Conservation (phyloP, 176 grass and related monocot species). For the Avena atlantica region DNA sequence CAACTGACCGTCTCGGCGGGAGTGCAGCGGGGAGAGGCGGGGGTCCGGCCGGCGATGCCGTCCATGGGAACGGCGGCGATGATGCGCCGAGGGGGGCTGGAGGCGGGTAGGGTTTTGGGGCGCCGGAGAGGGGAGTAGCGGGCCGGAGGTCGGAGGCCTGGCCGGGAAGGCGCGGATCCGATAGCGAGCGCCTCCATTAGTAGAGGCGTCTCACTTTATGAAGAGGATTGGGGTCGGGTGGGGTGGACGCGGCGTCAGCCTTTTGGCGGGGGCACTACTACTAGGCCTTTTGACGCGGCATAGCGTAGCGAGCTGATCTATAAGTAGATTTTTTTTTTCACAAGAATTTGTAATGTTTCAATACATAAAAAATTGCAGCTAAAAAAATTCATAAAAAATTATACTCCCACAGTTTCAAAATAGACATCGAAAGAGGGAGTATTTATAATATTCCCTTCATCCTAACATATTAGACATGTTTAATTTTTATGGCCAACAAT, state of each 20-base stretch:
- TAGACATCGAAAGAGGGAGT: too few species aligned
- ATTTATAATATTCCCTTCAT: too few species aligned
- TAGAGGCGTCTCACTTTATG: slow-evolving; percentile 33
- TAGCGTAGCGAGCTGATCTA: too few species aligned
- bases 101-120: slow-evolving; percentile 19
- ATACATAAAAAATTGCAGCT: too few species aligned
- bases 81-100: neutral
- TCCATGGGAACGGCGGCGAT: slow-evolving; percentile 42
- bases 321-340: too few species aligned
- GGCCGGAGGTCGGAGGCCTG: slow-evolving; percentile 37
- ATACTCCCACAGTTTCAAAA: too few species aligned
- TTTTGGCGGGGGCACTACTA: neutral
- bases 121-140: slow-evolving; percentile 37
- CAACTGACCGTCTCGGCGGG: slow-evolving; percentile 50
- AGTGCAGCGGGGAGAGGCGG: slow-evolving; percentile 40
- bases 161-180: slow-evolving; percentile 44
- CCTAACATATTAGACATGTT: too few species aligned
- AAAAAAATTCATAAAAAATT: too few species aligned
- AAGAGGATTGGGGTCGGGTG: neutral
- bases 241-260: slow-evolving; percentile 32
- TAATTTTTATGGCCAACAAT: too few species aligned
- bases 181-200: slow-evolving; percentile 48
- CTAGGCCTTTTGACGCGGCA: neutral
- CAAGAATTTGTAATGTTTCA: too few species aligned
- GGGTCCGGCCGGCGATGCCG: neutral